These are phyloP conservation scores for Lagenaria siceraria DNA, from an alignment of 306 rosid species.

Conservation along the genomic window DNA sequence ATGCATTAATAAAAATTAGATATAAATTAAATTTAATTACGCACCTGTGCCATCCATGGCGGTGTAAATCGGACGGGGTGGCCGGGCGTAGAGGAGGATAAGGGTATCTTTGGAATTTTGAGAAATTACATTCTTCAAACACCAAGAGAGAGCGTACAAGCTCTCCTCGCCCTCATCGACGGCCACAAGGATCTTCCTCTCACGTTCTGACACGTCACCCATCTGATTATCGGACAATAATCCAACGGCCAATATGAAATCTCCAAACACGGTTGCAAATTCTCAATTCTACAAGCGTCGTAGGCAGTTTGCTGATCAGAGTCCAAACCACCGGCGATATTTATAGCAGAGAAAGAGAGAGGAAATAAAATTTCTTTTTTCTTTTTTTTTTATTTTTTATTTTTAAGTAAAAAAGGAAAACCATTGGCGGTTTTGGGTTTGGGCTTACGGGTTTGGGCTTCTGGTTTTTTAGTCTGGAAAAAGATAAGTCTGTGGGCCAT, in stretches of 20 bases:
- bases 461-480: background rate
- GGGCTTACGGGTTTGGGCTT: background rate
- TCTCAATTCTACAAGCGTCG: background rate
- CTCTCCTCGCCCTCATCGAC: slow-evolving; percentile 92
- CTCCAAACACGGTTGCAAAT: background rate
- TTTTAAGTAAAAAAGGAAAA: background rate
- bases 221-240: slow-evolving; percentile 8
- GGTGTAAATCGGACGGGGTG: slow-evolving; percentile 33
- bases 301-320: background rate
- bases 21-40: no score
- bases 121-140: slow-evolving; percentile 40
- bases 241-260: background rate
- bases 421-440: slow-evolving; percentile 6
- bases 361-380: background rate
- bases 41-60: slow-evolving; percentile 60
- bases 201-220: slow-evolving; percentile 30
- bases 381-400: no score
- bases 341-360: slow-evolving; percentile 1
- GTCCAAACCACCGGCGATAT: background rate
- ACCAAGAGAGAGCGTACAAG: slow-evolving; percentile 70
- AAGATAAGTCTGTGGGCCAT: slow-evolving; percentile 1
- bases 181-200: slow-evolving; percentile 66
- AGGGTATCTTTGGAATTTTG: slow-evolving; percentile 50
- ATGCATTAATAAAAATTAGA: no score
- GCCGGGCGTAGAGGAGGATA: slow-evolving; percentile 52